Conservation (phyloP, 2,329 filamentous ascomycete species). For the Madurella fahalii region DNA sequence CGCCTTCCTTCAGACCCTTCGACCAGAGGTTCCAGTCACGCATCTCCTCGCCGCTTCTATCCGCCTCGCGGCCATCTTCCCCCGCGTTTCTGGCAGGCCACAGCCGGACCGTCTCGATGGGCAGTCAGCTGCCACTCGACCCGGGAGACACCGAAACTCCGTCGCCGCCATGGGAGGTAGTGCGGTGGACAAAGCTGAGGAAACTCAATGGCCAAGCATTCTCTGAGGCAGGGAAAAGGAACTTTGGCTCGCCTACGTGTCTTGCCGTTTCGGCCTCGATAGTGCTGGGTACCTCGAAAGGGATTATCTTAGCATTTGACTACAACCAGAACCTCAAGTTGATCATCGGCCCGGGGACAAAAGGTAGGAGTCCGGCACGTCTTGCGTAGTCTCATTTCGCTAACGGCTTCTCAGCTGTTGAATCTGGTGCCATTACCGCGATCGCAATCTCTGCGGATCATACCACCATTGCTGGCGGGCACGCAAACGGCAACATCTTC, state of each 20-base stretch:
- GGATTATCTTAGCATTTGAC: constrained; percentile 92
- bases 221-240: constrained; percentile 86
- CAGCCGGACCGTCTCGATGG: constrained; percentile 75
- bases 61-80: constrained; percentile 67
- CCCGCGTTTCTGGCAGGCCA: constrained; percentile 73
- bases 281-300: constrained; percentile 88
- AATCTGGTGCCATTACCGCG: constrained; percentile 82
- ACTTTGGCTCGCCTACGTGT: constrained; percentile 88
- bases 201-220: constrained; percentile 88
- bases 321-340: constrained; percentile 93
- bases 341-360: constrained; percentile 89
- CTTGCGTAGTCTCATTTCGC: constrained; percentile 29
- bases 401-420: constrained; percentile 59
- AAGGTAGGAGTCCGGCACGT: constrained; percentile 51
- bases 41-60: constrained; percentile 57
- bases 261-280: constrained; percentile 84
- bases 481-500: constrained; percentile 87
- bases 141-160: constrained; percentile 63
- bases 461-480: constrained; percentile 83
- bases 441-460: constrained; percentile 92
- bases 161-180: constrained; percentile 90
- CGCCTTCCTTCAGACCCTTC: constrained; percentile 85
- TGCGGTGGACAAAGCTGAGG: constrained; percentile 89
- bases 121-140: constrained; percentile 63
- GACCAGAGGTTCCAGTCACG: constrained; percentile 91